Conservation (phyloP, 257 asterid genomes). For the Rubia yunnanensis region DNA sequence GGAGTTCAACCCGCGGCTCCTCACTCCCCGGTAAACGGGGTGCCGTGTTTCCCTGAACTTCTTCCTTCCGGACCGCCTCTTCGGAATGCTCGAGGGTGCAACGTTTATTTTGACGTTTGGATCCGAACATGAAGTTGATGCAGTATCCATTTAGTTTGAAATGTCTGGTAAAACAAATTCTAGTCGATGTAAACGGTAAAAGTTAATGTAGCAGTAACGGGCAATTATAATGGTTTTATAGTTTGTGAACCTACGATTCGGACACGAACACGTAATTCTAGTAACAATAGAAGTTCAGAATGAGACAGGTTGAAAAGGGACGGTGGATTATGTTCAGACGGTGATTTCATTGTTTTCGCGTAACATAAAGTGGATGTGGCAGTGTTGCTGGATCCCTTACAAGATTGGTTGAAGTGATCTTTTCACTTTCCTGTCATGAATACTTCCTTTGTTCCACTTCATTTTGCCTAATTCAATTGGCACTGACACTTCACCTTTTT, state of each 20-base stretch:
- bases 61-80: slow-evolving; percentile 29
- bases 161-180: no score
- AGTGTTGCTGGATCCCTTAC: neutral
- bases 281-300: neutral
- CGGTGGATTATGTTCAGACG: neutral
- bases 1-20: slow-evolving; percentile 21
- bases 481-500: no score
- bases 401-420: no score
- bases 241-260: neutral
- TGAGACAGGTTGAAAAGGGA: neutral
- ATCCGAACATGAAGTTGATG: slow-evolving; percentile 8
- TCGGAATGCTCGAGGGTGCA: slow-evolving; percentile 19
- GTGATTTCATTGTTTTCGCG: neutral
- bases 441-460: no score
- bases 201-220: neutral
- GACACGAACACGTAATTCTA: slow-evolving; percentile 3
- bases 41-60: slow-evolving; percentile 34
- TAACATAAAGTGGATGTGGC: neutral
- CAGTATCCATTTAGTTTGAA: neutral
- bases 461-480: no score
- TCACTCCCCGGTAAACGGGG: slow-evolving; percentile 29
- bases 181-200: neutral
- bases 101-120: no score
- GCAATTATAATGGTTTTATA: neutral
- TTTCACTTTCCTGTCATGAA: no score